phyloP scores from a whole-genome alignment of 75 land plant genomes.

The Sequoia sempervirens region DNA sequence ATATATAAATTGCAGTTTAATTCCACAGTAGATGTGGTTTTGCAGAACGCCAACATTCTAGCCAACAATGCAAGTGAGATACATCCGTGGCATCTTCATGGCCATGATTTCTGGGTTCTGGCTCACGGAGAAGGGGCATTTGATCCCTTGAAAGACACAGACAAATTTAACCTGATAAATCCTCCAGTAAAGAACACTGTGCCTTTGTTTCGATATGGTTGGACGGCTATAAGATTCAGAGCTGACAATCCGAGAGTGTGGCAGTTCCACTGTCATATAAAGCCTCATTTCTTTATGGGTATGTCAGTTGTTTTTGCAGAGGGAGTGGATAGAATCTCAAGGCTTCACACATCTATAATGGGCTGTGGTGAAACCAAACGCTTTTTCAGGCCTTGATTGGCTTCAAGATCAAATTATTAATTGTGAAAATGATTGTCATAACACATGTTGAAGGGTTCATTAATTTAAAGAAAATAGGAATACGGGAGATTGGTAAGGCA shows the following conservation, averaged over 20 bases:
- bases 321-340: slow-evolving; percentile 56
- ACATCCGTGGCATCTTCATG: slow-evolving; percentile 98
- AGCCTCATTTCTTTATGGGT: slow-evolving; percentile 77
- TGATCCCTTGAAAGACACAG: slow-evolving; percentile 18
- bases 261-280: slow-evolving; percentile 81
- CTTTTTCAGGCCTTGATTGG: too few species aligned
- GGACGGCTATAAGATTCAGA: slow-evolving; percentile 70
- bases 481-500: too few species aligned
- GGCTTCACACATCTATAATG: slow-evolving; percentile 49
- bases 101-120: slow-evolving; percentile 90
- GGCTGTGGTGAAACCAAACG: slow-evolving; percentile 63
- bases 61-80: slow-evolving; percentile 57
- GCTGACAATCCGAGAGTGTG: slow-evolving; percentile 83
- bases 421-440: too few species aligned
- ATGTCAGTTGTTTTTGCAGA: slow-evolving; percentile 81
- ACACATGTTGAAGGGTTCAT: too few species aligned
- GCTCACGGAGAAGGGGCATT: slow-evolving; percentile 80
- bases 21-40: slow-evolving; percentile 55
- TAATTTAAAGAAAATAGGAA: too few species aligned
- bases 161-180: slow-evolving; percentile 50
- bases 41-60: slow-evolving; percentile 63
- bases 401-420: too few species aligned
- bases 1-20: slow-evolving; percentile 49
- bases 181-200: slow-evolving; percentile 79
- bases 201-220: slow-evolving; percentile 67